These are phyloP conservation scores for Hygrophorus russula DNA, from an alignment of 768 basidiomycete species.

Conservation along the genomic window DNA sequence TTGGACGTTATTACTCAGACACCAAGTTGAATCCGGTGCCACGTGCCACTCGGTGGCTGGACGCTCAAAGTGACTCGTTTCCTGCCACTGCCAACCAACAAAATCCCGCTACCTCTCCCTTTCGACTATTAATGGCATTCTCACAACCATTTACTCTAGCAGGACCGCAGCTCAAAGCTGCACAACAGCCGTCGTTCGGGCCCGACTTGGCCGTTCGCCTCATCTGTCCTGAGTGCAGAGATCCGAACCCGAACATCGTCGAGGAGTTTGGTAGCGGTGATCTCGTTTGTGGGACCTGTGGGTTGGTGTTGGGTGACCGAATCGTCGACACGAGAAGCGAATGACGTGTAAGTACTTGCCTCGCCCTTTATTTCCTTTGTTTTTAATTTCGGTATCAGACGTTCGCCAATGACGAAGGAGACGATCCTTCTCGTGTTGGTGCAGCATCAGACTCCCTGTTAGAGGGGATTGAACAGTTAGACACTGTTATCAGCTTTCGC, in stretches of 20 bases:
- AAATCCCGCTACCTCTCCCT: slow-evolving; percentile 12
- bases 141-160: slow-evolving; percentile 76
- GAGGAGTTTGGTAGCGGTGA: slow-evolving; percentile 98
- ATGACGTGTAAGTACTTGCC: slow-evolving; percentile 69
- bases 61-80: too few relatives aligned
- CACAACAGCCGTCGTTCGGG: slow-evolving; percentile 51
- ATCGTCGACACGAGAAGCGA: slow-evolving; percentile 97
- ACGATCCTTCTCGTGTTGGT: slow-evolving; percentile 99
- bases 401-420: slow-evolving; percentile 98
- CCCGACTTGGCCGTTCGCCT: slow-evolving; percentile 82
- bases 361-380: slow-evolving; percentile 6
- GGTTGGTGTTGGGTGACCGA: slow-evolving; percentile 89
- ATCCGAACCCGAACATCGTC: slow-evolving; percentile 87
- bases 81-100: slow-evolving; percentile 13
- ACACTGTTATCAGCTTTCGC: slow-evolving; percentile 90
- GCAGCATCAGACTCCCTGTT: slow-evolving; percentile 87
- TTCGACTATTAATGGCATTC: slow-evolving; percentile 48
- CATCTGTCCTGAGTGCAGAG: slow-evolving; percentile 92
- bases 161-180: slow-evolving; percentile 38
- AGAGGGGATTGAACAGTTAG: slow-evolving; percentile 90
- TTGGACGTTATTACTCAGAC: too few relatives aligned
- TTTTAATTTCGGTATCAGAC: slow-evolving; percentile 42
- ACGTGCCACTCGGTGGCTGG: too few relatives aligned
- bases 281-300: slow-evolving; percentile 89
- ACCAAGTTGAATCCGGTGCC: too few relatives aligned